Base-by-base conservation (phyloP, 2,329 filamentous ascomycete genomes). In the Macrophomina pseudophaseolina region DNA sequence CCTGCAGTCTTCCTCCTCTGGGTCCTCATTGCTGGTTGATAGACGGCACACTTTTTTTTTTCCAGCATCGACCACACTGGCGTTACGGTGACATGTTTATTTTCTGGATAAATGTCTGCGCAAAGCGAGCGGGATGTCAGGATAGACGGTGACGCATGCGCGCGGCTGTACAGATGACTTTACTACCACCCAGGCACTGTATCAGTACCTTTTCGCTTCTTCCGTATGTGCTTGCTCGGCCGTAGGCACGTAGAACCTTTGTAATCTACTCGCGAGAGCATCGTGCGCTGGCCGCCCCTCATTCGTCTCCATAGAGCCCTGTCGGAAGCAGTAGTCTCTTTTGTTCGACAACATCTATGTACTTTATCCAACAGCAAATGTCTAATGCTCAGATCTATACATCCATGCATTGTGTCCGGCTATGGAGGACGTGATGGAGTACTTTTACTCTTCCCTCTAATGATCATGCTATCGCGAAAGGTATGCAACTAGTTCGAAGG, bases 21-120 rank as follows among this genome's bases (percentile, higher is more conserved):
- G 89, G 89, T 91, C 59, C 82, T 91, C 71, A 87, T 91, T 69
- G 85, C 86, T 58, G 86, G 86, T 62, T 87, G 65, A 66, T 49
- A 62, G 58, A 62, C 30, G 6, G 58, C 32, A 28, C 35, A 49
- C 58, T 23, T 5, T 30, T 18, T 51, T 33, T 18, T 16, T 33
- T 42, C 28, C 28, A 49, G 58, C 44, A 62, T 62, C 32, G 58
- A 28, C 58, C 44, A 44, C 42, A 40, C 46, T 38, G 58, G 58
- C 58, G 58, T 62, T 49, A 49, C 32, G 44, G 18, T 11, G 44
- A 44, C 42, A 49, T 28, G 58, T 12, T 46, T 42, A 40, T 60
- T 49, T 62, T 23, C 40, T 48, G 46, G 42, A 28, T 48, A 62
- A 62, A 38, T 49, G 56, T 49, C 33, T 48, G 46, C 52, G 52